Evolutionary conservation across 306 rosid genomes (phyloP), one percentile per base, ranked within the genome.

Genomic region (Elaeagnus macrophylla): DNA sequence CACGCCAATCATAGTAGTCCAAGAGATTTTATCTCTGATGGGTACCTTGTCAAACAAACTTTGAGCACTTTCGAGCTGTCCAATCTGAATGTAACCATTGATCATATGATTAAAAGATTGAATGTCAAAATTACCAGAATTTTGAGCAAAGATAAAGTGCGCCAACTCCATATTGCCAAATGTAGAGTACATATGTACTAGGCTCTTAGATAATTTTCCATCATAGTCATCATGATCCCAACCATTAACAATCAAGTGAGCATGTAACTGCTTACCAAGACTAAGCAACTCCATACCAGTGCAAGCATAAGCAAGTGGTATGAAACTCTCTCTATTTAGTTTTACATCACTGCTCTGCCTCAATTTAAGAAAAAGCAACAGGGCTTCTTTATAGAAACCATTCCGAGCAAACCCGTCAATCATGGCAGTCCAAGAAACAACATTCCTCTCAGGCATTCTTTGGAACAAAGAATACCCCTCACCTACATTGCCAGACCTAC

Each of bases 361-460:
- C 74, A 76, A 67, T 35, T 69, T 53, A 56, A 74, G 80, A 68
- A 87, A 86, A 44, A 87, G 76, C 61, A 51, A 51, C 50, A 83
- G 52, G 41, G 94, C 87, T 64, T 75, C 75, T 64, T 65, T 50
- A 65, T 63, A 48, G 15, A 79, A 77, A 53, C 84, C 75, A 64
- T 87, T 83, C 96, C 89, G 66, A 46, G 83, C 51, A 55, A 72
- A 81, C 39, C 89, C 96, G 48, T 89, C 76, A 56, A 87, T 80
- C 95, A 87, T 87, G 49, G 94, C 89, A 7, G 94, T 83, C 94
- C 89, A 83, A 62, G 95, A 77, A 63, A 87, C 78, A 46, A 83
- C 68, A 64, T 87, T 87, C 67, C 68, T 77, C 70, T 72, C 85
- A 0, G 84, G 86, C 89, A 79, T 81, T 44, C 36, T 68, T 54